Conservation (phyloP, 164 flowering plant species). For the Liquidambar formosana region DNA sequence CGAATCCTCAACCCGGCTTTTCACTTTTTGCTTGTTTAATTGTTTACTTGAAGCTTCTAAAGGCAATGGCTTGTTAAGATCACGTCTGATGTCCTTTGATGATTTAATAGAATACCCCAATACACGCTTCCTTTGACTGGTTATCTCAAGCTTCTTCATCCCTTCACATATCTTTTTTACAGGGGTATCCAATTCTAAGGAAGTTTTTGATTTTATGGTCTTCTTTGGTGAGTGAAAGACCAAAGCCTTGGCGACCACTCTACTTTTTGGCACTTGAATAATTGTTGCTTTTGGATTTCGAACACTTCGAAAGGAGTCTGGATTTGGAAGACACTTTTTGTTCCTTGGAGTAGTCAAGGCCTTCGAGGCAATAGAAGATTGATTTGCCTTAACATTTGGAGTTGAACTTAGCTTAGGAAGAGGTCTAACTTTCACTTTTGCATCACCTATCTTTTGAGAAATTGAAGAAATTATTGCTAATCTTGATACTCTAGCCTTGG, state of each 20-base stretch:
- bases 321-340: constrained; percentile 33
- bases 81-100: constrained; percentile 14
- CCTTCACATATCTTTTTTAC: constrained; percentile 46
- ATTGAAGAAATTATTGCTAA: constrained; percentile 51
- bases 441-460: constrained; percentile 42
- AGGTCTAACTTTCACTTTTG: constrained; percentile 36
- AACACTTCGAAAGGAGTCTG: constrained; percentile 57
- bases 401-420: constrained; percentile 39
- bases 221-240: constrained; percentile 76
- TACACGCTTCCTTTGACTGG: constrained; percentile 36
- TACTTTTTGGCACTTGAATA: constrained; percentile 31
- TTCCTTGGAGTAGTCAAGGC: constrained; percentile 76
- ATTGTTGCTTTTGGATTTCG: constrained; percentile 38
- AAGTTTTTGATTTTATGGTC: constrained; percentile 31
- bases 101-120: constrained; percentile 27
- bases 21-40: constrained; percentile 27
- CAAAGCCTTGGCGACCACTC: constrained; percentile 59
- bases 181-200: constrained; percentile 42
- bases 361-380: constrained; percentile 39
- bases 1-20: constrained; percentile 32
- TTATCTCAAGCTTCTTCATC: constrained; percentile 66
- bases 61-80: constrained; percentile 22
- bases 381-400: constrained; percentile 48
- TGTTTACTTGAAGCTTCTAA: constrained; percentile 28
- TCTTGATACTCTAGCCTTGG: constrained; percentile 64